These are phyloP conservation scores for Saraca asoca DNA, from an alignment of 331 rosid species.

Conservation along the genomic window DNA sequence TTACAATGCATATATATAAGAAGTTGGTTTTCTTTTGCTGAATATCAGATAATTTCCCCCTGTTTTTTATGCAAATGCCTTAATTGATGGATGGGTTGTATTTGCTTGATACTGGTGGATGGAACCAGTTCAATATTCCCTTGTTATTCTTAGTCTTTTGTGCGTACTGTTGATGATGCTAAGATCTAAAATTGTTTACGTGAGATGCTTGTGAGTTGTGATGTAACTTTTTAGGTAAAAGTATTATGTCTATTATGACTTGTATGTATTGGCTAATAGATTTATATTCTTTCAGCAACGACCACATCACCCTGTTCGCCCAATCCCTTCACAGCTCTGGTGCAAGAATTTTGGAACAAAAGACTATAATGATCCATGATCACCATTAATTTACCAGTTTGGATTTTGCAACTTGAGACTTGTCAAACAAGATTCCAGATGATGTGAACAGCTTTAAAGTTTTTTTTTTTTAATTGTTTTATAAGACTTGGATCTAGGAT, in stretches of 20 bases:
- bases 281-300: constrained; percentile 68
- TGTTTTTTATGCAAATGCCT: constrained; percentile 14
- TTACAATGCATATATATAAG: constrained; percentile 12
- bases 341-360: constrained; percentile 88
- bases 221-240: neutral
- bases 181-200: neutral
- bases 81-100: neutral
- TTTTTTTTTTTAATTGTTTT: constrained; percentile 31
- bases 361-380: constrained; percentile 51
- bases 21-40: constrained; percentile 18
- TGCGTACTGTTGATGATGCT: neutral
- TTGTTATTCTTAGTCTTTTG: neutral
- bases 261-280: constrained; percentile 27
- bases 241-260: neutral
- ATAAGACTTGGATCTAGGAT: constrained; percentile 31
- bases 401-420: constrained; percentile 34
- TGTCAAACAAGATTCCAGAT: constrained; percentile 39
- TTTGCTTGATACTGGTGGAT: constrained; percentile 26
- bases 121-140: constrained; percentile 17
- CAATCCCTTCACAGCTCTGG: constrained; percentile 92
- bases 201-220: neutral
- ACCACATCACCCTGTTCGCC: constrained; percentile 83
- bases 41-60: constrained; percentile 14
- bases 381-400: constrained; percentile 27
- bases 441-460: constrained; percentile 40